phyloP scores from a whole-genome alignment of 257 asterid genomes.

The Euphrasia confusa region DNA sequence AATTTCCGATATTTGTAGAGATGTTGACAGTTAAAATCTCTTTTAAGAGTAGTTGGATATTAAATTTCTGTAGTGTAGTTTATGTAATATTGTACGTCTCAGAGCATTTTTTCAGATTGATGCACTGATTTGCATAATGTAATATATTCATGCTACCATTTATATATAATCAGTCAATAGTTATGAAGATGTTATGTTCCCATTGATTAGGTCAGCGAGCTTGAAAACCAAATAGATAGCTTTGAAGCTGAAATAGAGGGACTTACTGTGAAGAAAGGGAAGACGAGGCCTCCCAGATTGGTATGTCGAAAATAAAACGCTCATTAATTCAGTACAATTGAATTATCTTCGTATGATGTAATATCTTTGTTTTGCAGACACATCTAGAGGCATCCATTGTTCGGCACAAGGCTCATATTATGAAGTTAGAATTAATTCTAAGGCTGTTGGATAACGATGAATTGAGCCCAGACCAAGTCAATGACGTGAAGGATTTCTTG shows the following conservation, averaged over 20 bases:
- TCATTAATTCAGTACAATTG: conserved; percentile 15
- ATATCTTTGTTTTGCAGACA: conserved; percentile 42
- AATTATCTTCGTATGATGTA: conserved; percentile 12
- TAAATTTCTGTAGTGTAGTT: conserved; percentile 6
- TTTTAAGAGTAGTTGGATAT: conserved; percentile 9
- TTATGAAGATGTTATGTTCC: conserved; percentile 27
- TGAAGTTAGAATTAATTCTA: conserved; percentile 87
- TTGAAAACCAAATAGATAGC: conserved; percentile 91
- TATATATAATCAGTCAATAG: conserved; percentile 5
- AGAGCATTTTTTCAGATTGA: not conserved
- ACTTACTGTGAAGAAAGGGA: conserved; percentile 92
- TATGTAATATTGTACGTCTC: conserved; percentile 10
- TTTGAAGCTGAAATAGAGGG: conserved; percentile 99
- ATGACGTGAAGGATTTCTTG: conserved; percentile 95
- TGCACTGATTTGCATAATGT: not conserved
- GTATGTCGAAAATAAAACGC: conserved; percentile 38
- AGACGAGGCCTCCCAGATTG: conserved; percentile 95
- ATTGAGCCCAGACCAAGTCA: conserved; percentile 97
- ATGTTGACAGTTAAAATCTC: not conserved
- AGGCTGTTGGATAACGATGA: conserved; percentile 96
- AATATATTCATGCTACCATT: conserved; percentile 12
- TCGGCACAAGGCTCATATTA: conserved; percentile 99
- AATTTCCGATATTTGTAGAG: not conserved
- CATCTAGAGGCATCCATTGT: conserved; percentile 90
- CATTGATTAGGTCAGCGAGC: conserved; percentile 77